A percentile compares a stretch with the other conserved stretches of the same genome.
Evolutionary conservation across 108 stramenopile species (phyloP).

Genomic region (Nitzschia sp.): DNA sequence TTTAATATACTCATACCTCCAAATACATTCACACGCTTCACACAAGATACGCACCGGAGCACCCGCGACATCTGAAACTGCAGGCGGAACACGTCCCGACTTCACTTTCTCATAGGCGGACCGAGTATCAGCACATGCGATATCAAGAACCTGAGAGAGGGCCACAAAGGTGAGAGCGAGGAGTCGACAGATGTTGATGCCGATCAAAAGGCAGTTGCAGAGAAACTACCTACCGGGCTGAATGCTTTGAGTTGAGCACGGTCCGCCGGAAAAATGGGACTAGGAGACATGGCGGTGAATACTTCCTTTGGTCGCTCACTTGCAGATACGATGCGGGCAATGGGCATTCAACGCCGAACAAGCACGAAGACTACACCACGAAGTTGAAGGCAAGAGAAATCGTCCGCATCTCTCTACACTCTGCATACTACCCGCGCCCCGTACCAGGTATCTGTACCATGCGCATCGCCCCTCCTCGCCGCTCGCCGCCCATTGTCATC

Average conservation of each 20-base stretch:
- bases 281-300: slow-evolving; percentile 29
- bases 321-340: too few relatives aligned
- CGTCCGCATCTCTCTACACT: too few relatives aligned
- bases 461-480: too few relatives aligned
- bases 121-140: slow-evolving; percentile 31
- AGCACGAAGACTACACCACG: too few relatives aligned
- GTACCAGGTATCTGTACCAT: too few relatives aligned
- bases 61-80: slow-evolving; percentile 35
- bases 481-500: too few relatives aligned
- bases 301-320: too few relatives aligned
- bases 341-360: too few relatives aligned
- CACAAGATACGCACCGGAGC: slow-evolving; percentile 33
- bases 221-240: slow-evolving; percentile 37
- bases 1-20: not conserved
- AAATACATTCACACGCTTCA: not conserved
- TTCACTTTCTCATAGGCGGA: slow-evolving; percentile 33
- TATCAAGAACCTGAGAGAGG: slow-evolving; percentile 29
- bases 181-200: too few relatives aligned
- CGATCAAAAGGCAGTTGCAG: not conserved
- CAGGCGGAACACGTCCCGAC: slow-evolving; percentile 19
- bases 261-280: slow-evolving; percentile 41
- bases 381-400: too few relatives aligned
- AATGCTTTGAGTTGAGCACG: slow-evolving; percentile 40
- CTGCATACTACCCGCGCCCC: too few relatives aligned
- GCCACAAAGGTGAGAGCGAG: not conserved